phyloP scores from a whole-genome alignment of 1,284 basidiomycete genomes.

The Tranzscheliella williamsii region DNA sequence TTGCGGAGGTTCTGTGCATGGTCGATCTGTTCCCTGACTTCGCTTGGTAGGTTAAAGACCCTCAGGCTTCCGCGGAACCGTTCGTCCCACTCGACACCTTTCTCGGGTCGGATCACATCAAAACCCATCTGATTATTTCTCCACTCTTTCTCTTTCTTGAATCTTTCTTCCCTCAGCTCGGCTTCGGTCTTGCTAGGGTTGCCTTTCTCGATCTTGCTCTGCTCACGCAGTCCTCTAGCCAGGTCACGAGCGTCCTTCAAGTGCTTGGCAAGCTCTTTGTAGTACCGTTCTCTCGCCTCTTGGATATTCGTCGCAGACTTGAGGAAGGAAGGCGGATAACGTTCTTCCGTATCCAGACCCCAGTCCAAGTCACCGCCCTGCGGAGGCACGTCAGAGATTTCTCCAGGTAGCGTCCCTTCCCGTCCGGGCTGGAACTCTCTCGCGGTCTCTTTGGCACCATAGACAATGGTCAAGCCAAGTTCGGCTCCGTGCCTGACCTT shows the following conservation, averaged over 20 bases:
- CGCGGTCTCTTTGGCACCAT: slow-evolving; percentile 62
- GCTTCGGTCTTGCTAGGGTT: slow-evolving; percentile 85
- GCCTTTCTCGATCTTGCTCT: slow-evolving; percentile 78
- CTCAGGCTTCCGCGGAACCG: slow-evolving; percentile 71
- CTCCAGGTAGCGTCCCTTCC: slow-evolving; percentile 8
- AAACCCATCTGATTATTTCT: slow-evolving; percentile 74
- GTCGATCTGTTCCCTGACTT: slow-evolving; percentile 21
- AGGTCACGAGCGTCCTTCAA: slow-evolving; percentile 78
- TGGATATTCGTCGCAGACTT: slow-evolving; percentile 70
- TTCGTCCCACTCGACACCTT: slow-evolving; percentile 75
- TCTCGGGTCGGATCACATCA: slow-evolving; percentile 72
- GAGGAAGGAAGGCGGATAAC: slow-evolving; percentile 71
- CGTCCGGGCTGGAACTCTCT: slow-evolving; percentile 67
- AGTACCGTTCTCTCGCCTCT: slow-evolving; percentile 76
- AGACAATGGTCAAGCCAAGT: slow-evolving; percentile 76
- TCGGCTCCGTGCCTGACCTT: slow-evolving; percentile 79
- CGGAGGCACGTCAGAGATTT: slow-evolving; percentile 34
- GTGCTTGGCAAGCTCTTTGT: slow-evolving; percentile 72
- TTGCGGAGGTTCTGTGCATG: slow-evolving; percentile 16
- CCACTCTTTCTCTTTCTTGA: slow-evolving; percentile 82
- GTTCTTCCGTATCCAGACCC: slow-evolving; percentile 70
- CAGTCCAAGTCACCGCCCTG: slow-evolving; percentile 73
- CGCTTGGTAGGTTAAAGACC: slow-evolving; percentile 62
- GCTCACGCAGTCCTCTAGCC: slow-evolving; percentile 75
- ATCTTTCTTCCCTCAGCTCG: slow-evolving; percentile 68